Conservation (phyloP, 495 filamentous ascomycete genomes). For the Penicillium fimorum region DNA sequence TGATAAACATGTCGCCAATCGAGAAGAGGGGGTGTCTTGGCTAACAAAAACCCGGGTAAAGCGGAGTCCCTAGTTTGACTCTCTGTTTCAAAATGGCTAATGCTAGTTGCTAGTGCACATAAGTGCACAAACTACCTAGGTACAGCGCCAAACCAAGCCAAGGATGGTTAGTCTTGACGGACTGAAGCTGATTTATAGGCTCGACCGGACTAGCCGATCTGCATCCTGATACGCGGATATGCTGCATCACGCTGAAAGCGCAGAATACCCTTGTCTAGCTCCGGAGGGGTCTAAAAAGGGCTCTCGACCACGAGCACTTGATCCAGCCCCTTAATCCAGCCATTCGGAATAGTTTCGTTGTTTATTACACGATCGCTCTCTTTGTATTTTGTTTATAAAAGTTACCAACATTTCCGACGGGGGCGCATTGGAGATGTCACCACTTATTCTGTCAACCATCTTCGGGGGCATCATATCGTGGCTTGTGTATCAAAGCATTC, state of each 20-base stretch:
- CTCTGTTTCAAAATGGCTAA: not conserved
- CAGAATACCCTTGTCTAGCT: not conserved
- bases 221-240: not conserved
- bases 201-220: not conserved
- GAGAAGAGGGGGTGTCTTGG: not conserved
- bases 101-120: not conserved
- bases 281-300: not conserved
- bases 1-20: not conserved
- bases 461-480: not conserved
- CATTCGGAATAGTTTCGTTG: not conserved
- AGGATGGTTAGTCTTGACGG: not conserved
- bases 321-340: not conserved
- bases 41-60: not conserved
- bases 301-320: not conserved
- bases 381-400: not conserved
- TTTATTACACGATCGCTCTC: not conserved
- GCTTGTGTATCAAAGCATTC: not conserved
- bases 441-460: not conserved
- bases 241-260: slow-evolving; percentile 1
- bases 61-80: not conserved
- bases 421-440: not conserved
- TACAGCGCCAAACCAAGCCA: not conserved
- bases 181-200: slow-evolving; percentile 2
- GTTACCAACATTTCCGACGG: not conserved
- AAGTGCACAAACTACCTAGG: not conserved